Conservation (phyloP, 139 green algal species). For the Chlorella sp. region DNA sequence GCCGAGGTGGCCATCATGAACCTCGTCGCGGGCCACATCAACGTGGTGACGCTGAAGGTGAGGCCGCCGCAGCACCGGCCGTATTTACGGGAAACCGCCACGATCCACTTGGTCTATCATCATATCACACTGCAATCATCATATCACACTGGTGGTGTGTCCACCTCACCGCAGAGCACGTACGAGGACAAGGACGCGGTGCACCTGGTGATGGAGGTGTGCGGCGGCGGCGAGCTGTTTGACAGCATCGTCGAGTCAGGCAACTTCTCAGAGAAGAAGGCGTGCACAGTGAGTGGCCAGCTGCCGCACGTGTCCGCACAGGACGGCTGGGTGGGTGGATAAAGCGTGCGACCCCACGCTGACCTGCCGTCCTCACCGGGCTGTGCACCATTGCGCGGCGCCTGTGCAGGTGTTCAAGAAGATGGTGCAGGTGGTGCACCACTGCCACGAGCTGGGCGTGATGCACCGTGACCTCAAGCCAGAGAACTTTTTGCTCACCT, state of each 20-base stretch:
- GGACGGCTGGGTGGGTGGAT: no score
- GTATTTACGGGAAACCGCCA: no score
- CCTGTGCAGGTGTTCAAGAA: slow-evolving; percentile 69
- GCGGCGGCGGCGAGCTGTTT: slow-evolving; percentile 94
- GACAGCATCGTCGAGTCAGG: slow-evolving; percentile 86
- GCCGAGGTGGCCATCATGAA: slow-evolving; percentile 76
- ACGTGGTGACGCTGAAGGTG: slow-evolving; percentile 69
- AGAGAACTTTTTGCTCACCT: slow-evolving; percentile 96
- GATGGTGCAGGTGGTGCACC: slow-evolving; percentile 88
- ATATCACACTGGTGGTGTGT: not conserved
- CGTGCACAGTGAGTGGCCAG: slow-evolving; percentile 9
- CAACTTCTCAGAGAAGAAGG: slow-evolving; percentile 67
- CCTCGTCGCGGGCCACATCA: slow-evolving; percentile 56
- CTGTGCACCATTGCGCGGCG: no score
- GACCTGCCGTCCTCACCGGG: no score
- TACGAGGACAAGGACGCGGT: slow-evolving; percentile 81
- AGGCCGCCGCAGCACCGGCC: no score
- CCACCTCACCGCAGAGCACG: slow-evolving; percentile 21
- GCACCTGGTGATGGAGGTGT: slow-evolving; percentile 91
- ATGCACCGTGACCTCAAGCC: slow-evolving; percentile 88
- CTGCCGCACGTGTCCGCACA: not conserved
- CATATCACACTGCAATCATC: no score
- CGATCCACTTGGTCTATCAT: no score
- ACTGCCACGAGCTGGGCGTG: slow-evolving; percentile 91
- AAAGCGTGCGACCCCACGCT: no score